Base-by-base conservation (phyloP, 352 stramenopile species). In the Saprolegnia parasitica region DNA sequence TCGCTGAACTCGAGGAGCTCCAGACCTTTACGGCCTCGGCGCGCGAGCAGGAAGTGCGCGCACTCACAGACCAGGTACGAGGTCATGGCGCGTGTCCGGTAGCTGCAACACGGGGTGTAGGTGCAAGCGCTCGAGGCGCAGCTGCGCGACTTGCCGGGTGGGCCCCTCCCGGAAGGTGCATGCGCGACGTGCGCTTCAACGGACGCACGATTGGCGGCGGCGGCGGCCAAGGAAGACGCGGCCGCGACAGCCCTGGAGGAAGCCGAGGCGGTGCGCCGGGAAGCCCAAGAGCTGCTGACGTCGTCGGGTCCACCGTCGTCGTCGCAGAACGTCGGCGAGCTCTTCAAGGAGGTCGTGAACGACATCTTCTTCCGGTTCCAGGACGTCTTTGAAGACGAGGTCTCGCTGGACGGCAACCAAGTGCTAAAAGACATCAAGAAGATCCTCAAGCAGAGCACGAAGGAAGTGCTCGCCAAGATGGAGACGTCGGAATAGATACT, bases 281-380 rank as follows among this genome's bases (percentile, higher is more conserved):
- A 91, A 55, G 79, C 80, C 8, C 74, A 88, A 63, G 71, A 76
- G 21, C 77, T 89, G 74, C 63, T 89, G 50, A 32, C 57, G 29
- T 24, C 55, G 4, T 65, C 55, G 11, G 29, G 11, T 4, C 15
- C 35, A 21, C 24, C 63, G 6, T 13, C 46, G 50, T 15, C 60
- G 23, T n/a, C 18, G 4, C 9, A 6, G 0, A 70, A 70, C 26
- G 61, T 89, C 11, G 73, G 83, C 49, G 72, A 52, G 15, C 66
- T 93, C 54, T 90, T 91, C 73, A 93, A 93, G 55, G 81, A 91
- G 56, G 73, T 78, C 0, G 78, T 91, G 65, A 93, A 90, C 68
- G 83, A 91, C 18, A 87, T 93, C 77, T 91, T 91, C 64, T 91
- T 87, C 71, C 85, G 81, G 5, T 90, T 93, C 62, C 83, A 93